phyloP scores from a whole-genome alignment of 441 rosid species.

The Kokia cookei region DNA sequence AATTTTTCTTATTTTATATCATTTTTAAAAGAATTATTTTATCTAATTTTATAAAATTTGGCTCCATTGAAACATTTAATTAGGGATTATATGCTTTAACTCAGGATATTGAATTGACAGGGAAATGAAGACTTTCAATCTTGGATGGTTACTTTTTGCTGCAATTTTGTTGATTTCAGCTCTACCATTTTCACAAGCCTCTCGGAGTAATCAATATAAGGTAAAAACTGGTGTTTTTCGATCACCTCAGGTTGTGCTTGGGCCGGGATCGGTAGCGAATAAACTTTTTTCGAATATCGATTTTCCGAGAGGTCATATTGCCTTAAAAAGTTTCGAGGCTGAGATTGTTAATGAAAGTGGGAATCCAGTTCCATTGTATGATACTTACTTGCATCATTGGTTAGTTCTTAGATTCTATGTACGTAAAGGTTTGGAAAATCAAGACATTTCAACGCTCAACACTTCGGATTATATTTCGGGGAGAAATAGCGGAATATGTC shows the following conservation, averaged over 20 bases:
- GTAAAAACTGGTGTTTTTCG: conserved; percentile 46
- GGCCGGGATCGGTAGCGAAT: conserved; percentile 79
- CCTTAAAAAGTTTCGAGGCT: conserved; percentile 56
- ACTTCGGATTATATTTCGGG: conserved; percentile 18
- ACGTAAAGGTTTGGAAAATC: conserved; percentile 15
- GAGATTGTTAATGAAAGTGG: conserved; percentile 68
- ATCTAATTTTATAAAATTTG: no score
- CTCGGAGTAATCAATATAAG: conserved; percentile 13
- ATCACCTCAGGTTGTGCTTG: conserved; percentile 60
- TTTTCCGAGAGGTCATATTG: conserved; percentile 84
- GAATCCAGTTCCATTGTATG: conserved; percentile 65
- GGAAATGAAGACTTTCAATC: conserved; percentile 24
- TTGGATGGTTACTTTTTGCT: conserved; percentile 20
- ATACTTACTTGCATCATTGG: conserved; percentile 95
- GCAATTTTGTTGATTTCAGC: conserved; percentile 18
- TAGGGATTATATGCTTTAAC: no score
- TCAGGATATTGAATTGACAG: conserved; percentile 6
- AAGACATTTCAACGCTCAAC: conserved; percentile 2
- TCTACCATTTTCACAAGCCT: conserved; percentile 19
- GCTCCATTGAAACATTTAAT: no score
- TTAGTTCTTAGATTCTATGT: conserved; percentile 36
- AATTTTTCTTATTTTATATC: no score
- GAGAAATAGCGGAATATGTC: conserved; percentile 67
- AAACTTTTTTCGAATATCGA: conserved; percentile 42
- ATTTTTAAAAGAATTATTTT: no score